Conservation (phyloP, 495 filamentous ascomycete species). For the Platismatia glauca region DNA sequence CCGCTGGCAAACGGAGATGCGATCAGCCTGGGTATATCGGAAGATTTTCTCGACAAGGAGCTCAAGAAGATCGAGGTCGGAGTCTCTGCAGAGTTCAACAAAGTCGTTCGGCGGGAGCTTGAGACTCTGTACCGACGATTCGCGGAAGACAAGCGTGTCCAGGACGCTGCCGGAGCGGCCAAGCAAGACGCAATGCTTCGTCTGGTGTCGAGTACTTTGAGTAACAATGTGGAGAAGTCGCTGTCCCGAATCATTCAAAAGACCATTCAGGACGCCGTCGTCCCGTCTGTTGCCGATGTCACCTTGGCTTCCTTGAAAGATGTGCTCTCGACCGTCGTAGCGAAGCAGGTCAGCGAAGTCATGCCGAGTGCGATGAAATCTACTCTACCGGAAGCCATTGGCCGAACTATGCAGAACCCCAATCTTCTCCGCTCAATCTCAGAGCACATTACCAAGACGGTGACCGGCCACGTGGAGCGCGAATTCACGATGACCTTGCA, state of each 20-base stretch:
- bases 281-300: slow-evolving; percentile 47
- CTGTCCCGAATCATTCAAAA: slow-evolving; percentile 59
- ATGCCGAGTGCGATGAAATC: slow-evolving; percentile 48
- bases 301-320: slow-evolving; percentile 48
- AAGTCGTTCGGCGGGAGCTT: slow-evolving; percentile 48
- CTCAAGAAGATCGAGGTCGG: slow-evolving; percentile 47
- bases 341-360: slow-evolving; percentile 38
- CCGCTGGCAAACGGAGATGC: slow-evolving; percentile 20
- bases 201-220: slow-evolving; percentile 76
- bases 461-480: slow-evolving; percentile 58
- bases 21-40: slow-evolving; percentile 30
- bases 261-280: slow-evolving; percentile 56
- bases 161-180: slow-evolving; percentile 55
- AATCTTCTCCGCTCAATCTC: slow-evolving; percentile 60
- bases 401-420: slow-evolving; percentile 56
- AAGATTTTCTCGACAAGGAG: slow-evolving; percentile 41
- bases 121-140: slow-evolving; percentile 51
- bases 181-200: slow-evolving; percentile 74
- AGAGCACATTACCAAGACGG: slow-evolving; percentile 56
- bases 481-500: slow-evolving; percentile 55
- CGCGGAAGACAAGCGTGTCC: slow-evolving; percentile 55
- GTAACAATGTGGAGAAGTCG: slow-evolving; percentile 80
- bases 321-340: slow-evolving; percentile 47
- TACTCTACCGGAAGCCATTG: slow-evolving; percentile 46
- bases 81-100: slow-evolving; percentile 47